Evolutionary conservation across 192 early-diverging fungal species (phyloP), one percentile per base, ranked within the genome.

Genomic region (Coemansia sp.): DNA sequence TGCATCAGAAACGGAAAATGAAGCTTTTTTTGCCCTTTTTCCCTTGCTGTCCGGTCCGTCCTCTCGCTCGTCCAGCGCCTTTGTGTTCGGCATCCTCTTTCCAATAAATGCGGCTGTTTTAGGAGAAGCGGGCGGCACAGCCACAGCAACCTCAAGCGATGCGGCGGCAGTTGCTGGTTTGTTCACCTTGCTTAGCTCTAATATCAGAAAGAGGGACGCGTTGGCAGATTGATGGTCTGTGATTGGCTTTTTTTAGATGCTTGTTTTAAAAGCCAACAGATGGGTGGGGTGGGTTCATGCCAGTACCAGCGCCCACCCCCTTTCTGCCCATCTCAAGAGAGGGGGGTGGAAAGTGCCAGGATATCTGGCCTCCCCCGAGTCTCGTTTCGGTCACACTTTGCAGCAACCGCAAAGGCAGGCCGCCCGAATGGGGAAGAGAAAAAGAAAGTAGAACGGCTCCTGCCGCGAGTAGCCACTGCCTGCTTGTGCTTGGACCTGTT

Each of bases 1-100:
- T 73, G 71, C 71, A 67, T 45, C 71, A 60, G 63, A 64, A 37
- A 50, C 71, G 60, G 65, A 67, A 73, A 67, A 39, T 45, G 58
- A 52, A 62, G 56, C 45, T 64, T 64, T 62, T 45, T 58, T 14
- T 41, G 45, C 52, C 59, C 33, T 42, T 42, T 42, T 45, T 38
- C 35, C 45, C 65, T 36, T 26, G 48, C 42, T 48, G 57, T 20
- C 41, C 52, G 36, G 60, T 63, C 64, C 63, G 36, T 62, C 57
- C 47, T 68, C 33, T 14, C 23, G 42, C 48, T 8, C 61, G 34
- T 60, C 34, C 59, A 21, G 37, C 45, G 18, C 20, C 45, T 55
- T 66, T 14, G 57, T 66, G 64, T 60, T 57, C 33, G 25, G 50
- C 60, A 20, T 52, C 18, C 18, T 45, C 43, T 18, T 20, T 45